These are phyloP conservation scores for Neofusicoccum parvum DNA, from an alignment of 2,329 filamentous ascomycete species.

Conservation along the genomic window DNA sequence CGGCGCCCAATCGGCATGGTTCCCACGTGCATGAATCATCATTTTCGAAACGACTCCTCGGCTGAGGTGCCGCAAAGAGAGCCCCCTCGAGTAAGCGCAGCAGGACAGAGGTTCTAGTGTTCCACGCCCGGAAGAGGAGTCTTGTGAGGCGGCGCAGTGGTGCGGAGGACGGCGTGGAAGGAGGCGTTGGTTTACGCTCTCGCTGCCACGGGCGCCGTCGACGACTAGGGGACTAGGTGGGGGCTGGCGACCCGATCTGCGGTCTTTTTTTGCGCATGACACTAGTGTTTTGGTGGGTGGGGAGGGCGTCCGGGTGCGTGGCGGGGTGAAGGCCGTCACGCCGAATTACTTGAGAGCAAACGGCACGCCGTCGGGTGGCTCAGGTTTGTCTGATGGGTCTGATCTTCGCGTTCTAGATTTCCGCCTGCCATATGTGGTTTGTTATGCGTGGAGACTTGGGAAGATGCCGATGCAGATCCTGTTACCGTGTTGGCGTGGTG, in stretches of 20 bases:
- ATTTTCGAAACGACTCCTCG: no score
- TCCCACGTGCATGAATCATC: no score
- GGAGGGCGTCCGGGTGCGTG: background rate
- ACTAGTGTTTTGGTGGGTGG: constrained; percentile 15
- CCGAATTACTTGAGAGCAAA: background rate
- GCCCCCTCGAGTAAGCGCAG: no score
- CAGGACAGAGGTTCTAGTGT: no score
- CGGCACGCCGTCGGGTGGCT: background rate
- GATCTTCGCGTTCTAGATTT: constrained; percentile 8
- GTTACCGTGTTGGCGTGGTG: background rate
- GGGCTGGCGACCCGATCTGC: background rate
- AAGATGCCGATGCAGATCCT: background rate
- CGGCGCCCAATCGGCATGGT: no score
- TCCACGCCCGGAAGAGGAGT: no score
- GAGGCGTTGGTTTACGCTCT: background rate
- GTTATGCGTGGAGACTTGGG: background rate
- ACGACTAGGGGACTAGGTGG: background rate
- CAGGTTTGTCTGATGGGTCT: background rate
- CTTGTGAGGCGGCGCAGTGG: background rate
- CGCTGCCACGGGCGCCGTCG: constrained; percentile 1
- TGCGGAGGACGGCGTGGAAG: background rate
- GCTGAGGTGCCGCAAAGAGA: no score
- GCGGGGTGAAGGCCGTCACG: constrained; percentile 8
- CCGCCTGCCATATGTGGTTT: background rate
- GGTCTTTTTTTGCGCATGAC: constrained; percentile 4